Evolutionary conservation across 2,329 filamentous ascomycete species (phyloP).

Genomic region (Emergomyces pasteurianus): DNA sequence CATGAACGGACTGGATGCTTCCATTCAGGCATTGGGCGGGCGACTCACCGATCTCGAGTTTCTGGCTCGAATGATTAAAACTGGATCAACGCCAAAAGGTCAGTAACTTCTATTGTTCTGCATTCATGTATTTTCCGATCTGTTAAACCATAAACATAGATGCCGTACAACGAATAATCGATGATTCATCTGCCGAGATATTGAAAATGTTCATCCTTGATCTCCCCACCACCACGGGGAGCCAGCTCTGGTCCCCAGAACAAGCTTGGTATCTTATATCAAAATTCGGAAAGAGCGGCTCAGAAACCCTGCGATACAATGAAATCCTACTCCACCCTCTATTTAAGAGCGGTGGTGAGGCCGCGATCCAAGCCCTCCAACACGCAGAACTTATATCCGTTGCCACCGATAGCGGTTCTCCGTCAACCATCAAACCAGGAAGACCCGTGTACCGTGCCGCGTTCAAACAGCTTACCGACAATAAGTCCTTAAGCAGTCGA

Average conservation of each 20-base stretch:
- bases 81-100: slow-evolving; percentile 66
- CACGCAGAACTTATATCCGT: slow-evolving; percentile 79
- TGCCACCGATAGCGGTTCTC: slow-evolving; percentile 59
- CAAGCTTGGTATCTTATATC: slow-evolving; percentile 89
- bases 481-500: slow-evolving; percentile 59
- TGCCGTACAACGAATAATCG: slow-evolving; percentile 78
- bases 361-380: slow-evolving; percentile 65
- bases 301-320: slow-evolving; percentile 58
- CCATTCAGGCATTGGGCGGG: slow-evolving; percentile 72
- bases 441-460: slow-evolving; percentile 79
- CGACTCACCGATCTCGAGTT: slow-evolving; percentile 94
- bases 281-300: slow-evolving; percentile 54
- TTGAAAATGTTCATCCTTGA: slow-evolving; percentile 79
- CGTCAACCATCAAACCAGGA: slow-evolving; percentile 63
- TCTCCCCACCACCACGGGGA: slow-evolving; percentile 42
- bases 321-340: slow-evolving; percentile 66
- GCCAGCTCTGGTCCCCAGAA: slow-evolving; percentile 60
- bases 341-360: slow-evolving; percentile 62
- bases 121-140: neutral
- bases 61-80: slow-evolving; percentile 76
- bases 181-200: slow-evolving; percentile 79
- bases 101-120: slow-evolving; percentile 8
- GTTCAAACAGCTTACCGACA: slow-evolving; percentile 59
- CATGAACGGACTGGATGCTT: slow-evolving; percentile 62
- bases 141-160: slow-evolving; percentile 29